Conservation (phyloP, 192 early-diverging fungal species). For the Umbelopsis sp. region DNA sequence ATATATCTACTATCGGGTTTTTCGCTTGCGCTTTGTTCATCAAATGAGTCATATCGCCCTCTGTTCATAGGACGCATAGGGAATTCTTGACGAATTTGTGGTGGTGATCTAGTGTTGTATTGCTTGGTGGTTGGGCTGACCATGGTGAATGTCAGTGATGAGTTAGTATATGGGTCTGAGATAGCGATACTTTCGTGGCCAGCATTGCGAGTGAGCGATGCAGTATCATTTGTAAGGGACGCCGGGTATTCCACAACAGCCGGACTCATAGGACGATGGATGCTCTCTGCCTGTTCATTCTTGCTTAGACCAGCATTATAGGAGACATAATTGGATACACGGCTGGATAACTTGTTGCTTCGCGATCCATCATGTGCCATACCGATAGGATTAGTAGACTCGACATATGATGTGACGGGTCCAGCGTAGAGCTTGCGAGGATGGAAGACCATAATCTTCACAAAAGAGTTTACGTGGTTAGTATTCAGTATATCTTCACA, state of each 20-base stretch:
- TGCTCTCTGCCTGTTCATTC: neutral
- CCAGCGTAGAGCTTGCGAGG: constrained; percentile 12
- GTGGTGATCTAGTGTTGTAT: neutral
- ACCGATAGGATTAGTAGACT: neutral
- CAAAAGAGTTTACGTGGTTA: neutral
- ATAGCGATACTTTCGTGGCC: constrained; percentile 11
- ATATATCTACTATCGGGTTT: neutral
- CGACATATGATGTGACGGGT: neutral
- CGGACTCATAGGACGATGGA: constrained; percentile 20
- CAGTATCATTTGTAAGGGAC: constrained; percentile 17
- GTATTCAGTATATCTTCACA: neutral
- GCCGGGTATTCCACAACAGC: constrained; percentile 18
- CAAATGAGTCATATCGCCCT: neutral
- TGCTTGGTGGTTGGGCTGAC: constrained; percentile 12
- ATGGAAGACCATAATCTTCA: constrained; percentile 7
- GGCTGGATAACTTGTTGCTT: neutral
- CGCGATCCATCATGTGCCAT: neutral
- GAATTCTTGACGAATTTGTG: neutral
- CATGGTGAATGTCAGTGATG: neutral
- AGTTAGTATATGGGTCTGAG: constrained; percentile 10
- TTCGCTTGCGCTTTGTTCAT: neutral
- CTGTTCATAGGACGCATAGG: constrained; percentile 5
- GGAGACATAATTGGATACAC: constrained; percentile 2
- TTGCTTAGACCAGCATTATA: neutral
- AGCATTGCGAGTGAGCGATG: constrained; percentile 9